Conservation (phyloP, 805 yeast species). For the Cyberlindnera meyerae region DNA sequence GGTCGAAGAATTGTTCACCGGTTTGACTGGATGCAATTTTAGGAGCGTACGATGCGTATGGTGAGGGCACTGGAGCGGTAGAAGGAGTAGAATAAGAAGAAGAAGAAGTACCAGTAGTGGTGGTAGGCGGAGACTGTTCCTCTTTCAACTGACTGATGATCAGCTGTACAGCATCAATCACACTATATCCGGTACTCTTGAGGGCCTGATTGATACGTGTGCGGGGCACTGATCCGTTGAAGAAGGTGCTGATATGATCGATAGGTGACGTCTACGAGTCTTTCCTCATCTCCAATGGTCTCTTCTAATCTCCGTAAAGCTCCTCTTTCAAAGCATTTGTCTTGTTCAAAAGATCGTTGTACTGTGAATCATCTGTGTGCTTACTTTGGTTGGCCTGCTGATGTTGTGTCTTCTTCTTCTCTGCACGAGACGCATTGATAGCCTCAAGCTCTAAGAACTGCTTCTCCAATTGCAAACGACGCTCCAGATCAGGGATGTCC, state of each 20-base stretch:
- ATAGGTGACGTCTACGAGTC: slow-evolving; percentile 29
- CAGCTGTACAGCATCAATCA: slow-evolving; percentile 24
- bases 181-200: slow-evolving; percentile 33
- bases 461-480: slow-evolving; percentile 23
- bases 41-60: too few species aligned
- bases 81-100: too few species aligned
- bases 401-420: too few species aligned
- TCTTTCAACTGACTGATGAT: slow-evolving; percentile 20
- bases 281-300: slow-evolving; percentile 4
- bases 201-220: slow-evolving; percentile 33
- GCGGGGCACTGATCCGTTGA: slow-evolving; percentile 29
- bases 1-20: slow-evolving; percentile 6
- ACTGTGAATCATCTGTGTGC: too few species aligned
- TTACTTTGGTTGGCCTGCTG: too few species aligned
- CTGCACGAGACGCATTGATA: slow-evolving; percentile 4
- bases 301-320: slow-evolving; percentile 14
- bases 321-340: slow-evolving; percentile 18
- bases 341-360: slow-evolving; percentile 17
- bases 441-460: slow-evolving; percentile 21
- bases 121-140: too few species aligned
- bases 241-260: slow-evolving; percentile 30
- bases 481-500: slow-evolving; percentile 25
- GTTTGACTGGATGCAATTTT: too few species aligned
- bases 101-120: too few species aligned
- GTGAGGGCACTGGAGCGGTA: too few species aligned